Base-by-base conservation (phyloP, 345 rosid genomes). In the Aegle marmelos region DNA sequence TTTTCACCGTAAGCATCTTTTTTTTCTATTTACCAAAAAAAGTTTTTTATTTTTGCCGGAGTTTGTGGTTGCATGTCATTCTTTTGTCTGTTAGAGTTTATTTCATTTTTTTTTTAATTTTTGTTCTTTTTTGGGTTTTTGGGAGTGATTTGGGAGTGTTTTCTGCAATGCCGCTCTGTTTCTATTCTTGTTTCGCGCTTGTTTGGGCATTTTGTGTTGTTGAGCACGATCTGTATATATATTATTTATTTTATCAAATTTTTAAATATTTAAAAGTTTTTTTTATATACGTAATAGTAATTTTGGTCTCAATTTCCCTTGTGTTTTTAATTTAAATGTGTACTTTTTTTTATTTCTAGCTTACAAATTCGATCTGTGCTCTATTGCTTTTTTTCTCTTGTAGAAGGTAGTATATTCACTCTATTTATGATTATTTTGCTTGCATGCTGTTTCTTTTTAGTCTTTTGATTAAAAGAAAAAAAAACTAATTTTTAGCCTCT, bases 131-230 rank as follows among this genome's bases (percentile, higher is more conserved):
- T 53, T 53, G 57, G 21, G 21, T 53, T 17, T 64, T n/a, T n/a
- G 45, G n/a, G 16, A 4, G n/a, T 8, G 27, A 16, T 76, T 36
- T 34, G 4, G 11, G 59, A 25, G 30, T 10, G 30, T 45, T 63
- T 2, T 48, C 4, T 33, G 24, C 73, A 76, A 76, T 66, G 72
- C 65, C 24, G 79, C 25, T 76, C 33, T 37, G 48, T 14, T 76
- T 65, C 19, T 24, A 24, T 24, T 45, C 21, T 45, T 5, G 7
- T 39, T 73, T 60, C 0, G 56, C 7, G 41, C 33, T 48, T 1
- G 24, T 73, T 30, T 30, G 74, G 9, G 3, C 8, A 2, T 48
- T 39, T 60, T 7, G 24, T 2, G 66, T 28, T 70, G 4, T 28
- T 19, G 8, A 28, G 3, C 10, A 14, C 33, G 37, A 57, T 54